Percentiles rank a stretch among this genome's conserved stretches.
Conservation (phyloP, 2,329 filamentous ascomycete species). For the Mycosphaerella sp. region DNA sequence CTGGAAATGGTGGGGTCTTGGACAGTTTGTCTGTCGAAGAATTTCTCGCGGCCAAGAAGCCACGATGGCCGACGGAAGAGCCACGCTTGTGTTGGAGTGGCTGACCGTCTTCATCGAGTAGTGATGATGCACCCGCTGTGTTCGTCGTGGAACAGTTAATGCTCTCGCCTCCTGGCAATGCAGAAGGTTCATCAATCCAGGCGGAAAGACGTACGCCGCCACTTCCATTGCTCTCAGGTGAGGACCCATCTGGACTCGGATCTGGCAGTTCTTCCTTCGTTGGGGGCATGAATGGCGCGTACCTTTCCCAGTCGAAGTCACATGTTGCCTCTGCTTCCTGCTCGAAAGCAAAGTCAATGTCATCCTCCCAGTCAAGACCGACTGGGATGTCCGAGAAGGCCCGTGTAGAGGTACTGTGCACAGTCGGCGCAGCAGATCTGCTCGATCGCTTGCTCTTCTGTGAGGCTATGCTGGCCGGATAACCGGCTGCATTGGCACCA, state of each 20-base stretch:
- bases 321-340: constrained; percentile 56
- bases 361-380: constrained; percentile 53
- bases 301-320: constrained; percentile 52
- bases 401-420: constrained; percentile 10
- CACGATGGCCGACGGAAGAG: constrained; percentile 30
- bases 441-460: constrained; percentile 16
- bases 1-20: constrained; percentile 11
- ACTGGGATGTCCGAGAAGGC: constrained; percentile 24
- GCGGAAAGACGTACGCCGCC: constrained; percentile 21
- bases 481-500: background rate
- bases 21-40: constrained; percentile 17
- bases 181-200: constrained; percentile 18
- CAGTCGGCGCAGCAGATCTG: constrained; percentile 10
- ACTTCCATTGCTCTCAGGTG: constrained; percentile 11
- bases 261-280: constrained; percentile 11
- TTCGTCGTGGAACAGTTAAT: background rate
- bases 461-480: constrained; percentile 9
- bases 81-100: constrained; percentile 19
- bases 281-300: constrained; percentile 2
- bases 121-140: background rate
- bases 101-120: background rate
- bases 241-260: constrained; percentile 13
- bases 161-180: constrained; percentile 7
- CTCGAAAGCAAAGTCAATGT: constrained; percentile 58
- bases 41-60: constrained; percentile 29